phyloP scores from a whole-genome alignment of 1,284 basidiomycete species.

The Sanghuangporus baumii region DNA sequence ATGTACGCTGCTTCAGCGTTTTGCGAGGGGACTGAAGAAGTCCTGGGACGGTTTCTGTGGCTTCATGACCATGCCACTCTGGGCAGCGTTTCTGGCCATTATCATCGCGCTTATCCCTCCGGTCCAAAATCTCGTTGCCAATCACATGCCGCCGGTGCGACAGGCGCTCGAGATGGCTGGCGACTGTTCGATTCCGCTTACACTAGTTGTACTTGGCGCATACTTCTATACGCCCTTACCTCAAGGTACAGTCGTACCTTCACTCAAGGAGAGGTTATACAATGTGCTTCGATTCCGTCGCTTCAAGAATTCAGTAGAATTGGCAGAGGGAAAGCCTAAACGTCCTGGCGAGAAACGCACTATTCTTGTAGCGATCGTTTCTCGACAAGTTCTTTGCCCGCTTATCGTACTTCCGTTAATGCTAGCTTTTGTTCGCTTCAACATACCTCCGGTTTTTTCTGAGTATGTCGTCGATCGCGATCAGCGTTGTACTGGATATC shows the following conservation, averaged over 20 bases:
- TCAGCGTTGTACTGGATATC: constrained; percentile 1
- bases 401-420: constrained; percentile 73
- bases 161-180: constrained; percentile 69
- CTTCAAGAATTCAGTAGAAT: background rate
- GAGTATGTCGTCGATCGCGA: constrained; percentile 49
- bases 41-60: constrained; percentile 47
- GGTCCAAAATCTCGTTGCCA: constrained; percentile 63
- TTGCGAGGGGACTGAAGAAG: constrained; percentile 28
- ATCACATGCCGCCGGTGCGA: constrained; percentile 62
- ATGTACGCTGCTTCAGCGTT: constrained; percentile 29
- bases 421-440: constrained; percentile 51
- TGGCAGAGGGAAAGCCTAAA: constrained; percentile 3
- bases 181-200: constrained; percentile 83
- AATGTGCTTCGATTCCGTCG: constrained; percentile 31
- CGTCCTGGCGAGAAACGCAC: constrained; percentile 73
- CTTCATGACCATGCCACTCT: constrained; percentile 88
- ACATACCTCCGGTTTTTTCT: constrained; percentile 60
- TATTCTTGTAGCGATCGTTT: constrained; percentile 71
- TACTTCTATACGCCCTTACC: constrained; percentile 64
- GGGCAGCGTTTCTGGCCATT: constrained; percentile 75
- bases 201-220: constrained; percentile 86
- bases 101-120: constrained; percentile 77
- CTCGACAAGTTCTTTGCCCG: constrained; percentile 86
- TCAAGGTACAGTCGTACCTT: constrained; percentile 10
- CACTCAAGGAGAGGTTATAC: constrained; percentile 34